Base-by-base conservation (phyloP, 495 filamentous ascomycete species). In the Penicillium cataractarum region DNA sequence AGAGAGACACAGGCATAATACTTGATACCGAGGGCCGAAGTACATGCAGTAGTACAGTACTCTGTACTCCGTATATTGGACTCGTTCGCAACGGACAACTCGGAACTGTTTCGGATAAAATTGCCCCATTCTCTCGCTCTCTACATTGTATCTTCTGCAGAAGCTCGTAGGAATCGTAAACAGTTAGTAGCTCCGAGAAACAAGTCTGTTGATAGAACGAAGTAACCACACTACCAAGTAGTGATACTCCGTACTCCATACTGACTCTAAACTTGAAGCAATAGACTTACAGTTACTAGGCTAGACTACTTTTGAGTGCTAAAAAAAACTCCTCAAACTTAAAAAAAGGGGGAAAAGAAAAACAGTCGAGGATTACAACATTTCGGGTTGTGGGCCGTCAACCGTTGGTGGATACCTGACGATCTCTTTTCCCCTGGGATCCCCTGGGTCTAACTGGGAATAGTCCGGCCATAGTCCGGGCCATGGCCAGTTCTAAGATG, bases 361-460 rank as follows among this genome's bases (percentile, higher is more conserved):
- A 49, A 27, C 46, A 21, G 24, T 49, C 24, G 24, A 26, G 6
- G 29, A 50, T 24, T 46, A 50, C 4, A 1, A 12, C 33, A 10
- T 29, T 44, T 32, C 50, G 57, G 44, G 53, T 13, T 31, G 3
- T 40, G 37, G 50, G 42, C 60, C 59, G 64, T 64, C 54, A 55
- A 65, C 65, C 52, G 65, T 68, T 61, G 56, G 67, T 63, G 68
- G 63, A 62, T 54, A n/a, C 60, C 22, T 49, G 62, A 57, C 58
- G 64, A 67, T 70, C 67, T 3, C 59, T 65, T 63, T 29, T 64
- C 56, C 60, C 54, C 17, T 9, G 31, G 33, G 12, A 37, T 37
- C 33, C 12, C 5, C 42, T 46, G 42, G 19, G 17, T 24, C 4
- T 22, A 46, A 22, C 24, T 58, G 58, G 60, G 55, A 10, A 12